A percentile compares a stretch with the other conserved stretches of the same genome.
Evolutionary conservation across 176 grass and related monocot genomes (phyloP).

Genomic region (Ensete glaucum): DNA sequence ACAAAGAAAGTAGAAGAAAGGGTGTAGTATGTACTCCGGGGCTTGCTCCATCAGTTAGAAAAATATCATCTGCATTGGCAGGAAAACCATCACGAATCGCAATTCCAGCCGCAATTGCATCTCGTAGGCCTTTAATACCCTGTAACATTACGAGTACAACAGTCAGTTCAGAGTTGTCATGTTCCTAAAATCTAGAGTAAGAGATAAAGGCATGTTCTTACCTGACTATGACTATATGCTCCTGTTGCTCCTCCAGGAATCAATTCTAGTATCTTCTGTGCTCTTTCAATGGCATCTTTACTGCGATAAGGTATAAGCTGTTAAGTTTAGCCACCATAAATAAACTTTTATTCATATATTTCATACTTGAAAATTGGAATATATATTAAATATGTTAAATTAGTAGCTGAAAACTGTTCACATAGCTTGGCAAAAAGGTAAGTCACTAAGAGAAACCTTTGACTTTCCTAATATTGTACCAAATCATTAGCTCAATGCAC

Average conservation of each 20-base stretch:
- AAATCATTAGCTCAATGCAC: too few species aligned
- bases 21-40: conserved; percentile 32
- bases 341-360: background rate
- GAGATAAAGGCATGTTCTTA: conserved; percentile 28
- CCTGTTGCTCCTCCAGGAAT: conserved; percentile 55
- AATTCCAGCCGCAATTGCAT: conserved; percentile 49
- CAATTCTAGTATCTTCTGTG: conserved; percentile 40
- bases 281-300: conserved; percentile 44
- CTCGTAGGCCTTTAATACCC: conserved; percentile 56
- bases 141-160: conserved; percentile 9
- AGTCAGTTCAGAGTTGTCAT: background rate
- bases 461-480: background rate
- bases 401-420: too few species aligned
- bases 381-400: too few species aligned
- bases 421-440: background rate
- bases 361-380: too few species aligned
- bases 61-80: conserved; percentile 49
- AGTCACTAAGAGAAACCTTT: background rate
- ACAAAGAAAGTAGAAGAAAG: background rate
- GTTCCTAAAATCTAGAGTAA: background rate
- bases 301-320: conserved; percentile 14
- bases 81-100: conserved; percentile 52
- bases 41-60: conserved; percentile 59
- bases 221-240: conserved; percentile 72
- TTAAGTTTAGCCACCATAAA: background rate